Conservation (phyloP, 331 rosid species). For the Acacia concinna region DNA sequence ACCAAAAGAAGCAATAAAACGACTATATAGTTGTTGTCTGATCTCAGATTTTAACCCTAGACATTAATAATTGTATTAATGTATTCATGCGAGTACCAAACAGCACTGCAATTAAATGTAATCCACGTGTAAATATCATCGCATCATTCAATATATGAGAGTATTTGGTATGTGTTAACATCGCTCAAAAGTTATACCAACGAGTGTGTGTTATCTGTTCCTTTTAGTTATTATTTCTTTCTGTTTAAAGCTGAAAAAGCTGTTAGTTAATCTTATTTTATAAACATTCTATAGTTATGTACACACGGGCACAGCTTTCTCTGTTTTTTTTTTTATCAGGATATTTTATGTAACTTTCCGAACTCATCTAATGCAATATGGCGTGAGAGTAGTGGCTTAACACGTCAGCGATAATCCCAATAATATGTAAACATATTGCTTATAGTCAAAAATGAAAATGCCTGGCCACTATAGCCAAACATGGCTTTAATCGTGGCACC, state of each 20-base stretch:
- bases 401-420: slow-evolving; percentile 10
- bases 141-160: neutral
- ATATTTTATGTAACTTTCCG: neutral
- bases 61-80: neutral
- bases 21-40: neutral
- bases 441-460: slow-evolving; percentile 26
- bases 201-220: neutral
- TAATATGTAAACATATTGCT: slow-evolving; percentile 11
- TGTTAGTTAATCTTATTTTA: neutral
- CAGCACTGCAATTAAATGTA: neutral
- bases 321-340: neutral
- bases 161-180: neutral
- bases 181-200: neutral
- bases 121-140: neutral
- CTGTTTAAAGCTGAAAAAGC: neutral
- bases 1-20: neutral
- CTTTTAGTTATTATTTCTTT: neutral
- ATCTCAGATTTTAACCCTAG: neutral
- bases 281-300: neutral
- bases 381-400: neutral
- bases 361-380: neutral
- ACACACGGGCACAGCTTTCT: neutral
- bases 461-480: neutral
- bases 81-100: neutral
- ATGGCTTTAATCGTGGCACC: slow-evolving; percentile 27